Evolutionary conservation across 371 early-diverging fungal species (phyloP), one percentile per base, ranked within the genome.

Genomic region (Mortierella sp.): DNA sequence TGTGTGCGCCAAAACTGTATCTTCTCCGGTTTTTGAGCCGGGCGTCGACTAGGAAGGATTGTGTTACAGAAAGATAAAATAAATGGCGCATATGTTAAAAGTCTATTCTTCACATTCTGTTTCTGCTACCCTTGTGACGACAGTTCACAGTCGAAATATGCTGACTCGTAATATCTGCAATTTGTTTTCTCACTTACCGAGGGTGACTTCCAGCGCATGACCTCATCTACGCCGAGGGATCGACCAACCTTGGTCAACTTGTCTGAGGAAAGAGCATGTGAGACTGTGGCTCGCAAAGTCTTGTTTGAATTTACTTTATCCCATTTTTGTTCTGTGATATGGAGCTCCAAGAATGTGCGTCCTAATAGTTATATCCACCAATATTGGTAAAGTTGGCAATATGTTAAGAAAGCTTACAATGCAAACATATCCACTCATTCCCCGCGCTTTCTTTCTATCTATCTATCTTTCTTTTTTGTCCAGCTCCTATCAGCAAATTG

Each of bases 1-100:
- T 35, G 86, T 84, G n/a, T 76, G 78, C 58, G 85, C 86, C 79
- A 85, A 75, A 26, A 88, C 74, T 2, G 75, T 66, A 6, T 73
- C 35, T 52, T 77, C 70, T 51, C 85, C 85, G 4, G 66, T 43
- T 59, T 72, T 80, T 63, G 72, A 58, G 30, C 62, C 72, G 16
- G 80, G 55, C 26, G 63, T 26, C 35, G 79, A 71, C 75, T 73
- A 65, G n/a, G 30, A 14, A 45, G 18, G n/a, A 22, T 51, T 51
- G 22, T 28, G 14, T 40, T n/a, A 5, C 11, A 47, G 37, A 32
- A 26, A 51, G 35, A 52, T 40, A 52, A 12, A 43, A 61, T 9
- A 43, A 37, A 14, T 9, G 52, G 6, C 18, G 20, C n/a, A 16
- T 20, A 49, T 30, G 4, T 30, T 30, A 6, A 16, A 49, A 20